Evolutionary conservation across 2,329 filamentous ascomycete species (phyloP).

Genomic region (Elsinoe batatas): DNA sequence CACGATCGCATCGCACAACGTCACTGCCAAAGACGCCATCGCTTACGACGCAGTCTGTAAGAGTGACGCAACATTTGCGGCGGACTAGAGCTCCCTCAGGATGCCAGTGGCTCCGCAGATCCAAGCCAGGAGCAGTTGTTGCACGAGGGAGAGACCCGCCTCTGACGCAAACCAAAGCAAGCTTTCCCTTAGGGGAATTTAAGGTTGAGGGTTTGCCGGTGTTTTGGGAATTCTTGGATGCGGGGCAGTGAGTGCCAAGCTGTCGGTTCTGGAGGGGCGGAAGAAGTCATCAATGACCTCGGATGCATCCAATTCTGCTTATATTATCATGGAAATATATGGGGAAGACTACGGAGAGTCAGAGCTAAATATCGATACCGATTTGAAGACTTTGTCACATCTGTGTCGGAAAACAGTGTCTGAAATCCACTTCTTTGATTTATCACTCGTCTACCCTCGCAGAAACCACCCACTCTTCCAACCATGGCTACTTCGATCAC

Average conservation of each 20-base stretch:
- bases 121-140: constrained; percentile 1
- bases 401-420: background rate
- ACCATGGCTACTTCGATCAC: background rate
- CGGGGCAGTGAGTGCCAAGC: constrained; percentile 3
- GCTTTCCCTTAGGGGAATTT: background rate
- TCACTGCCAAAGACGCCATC: background rate
- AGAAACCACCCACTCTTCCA: background rate
- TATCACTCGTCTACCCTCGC: background rate
- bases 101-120: constrained; percentile 4
- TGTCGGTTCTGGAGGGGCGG: constrained; percentile 2
- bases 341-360: background rate
- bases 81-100: constrained; percentile 2
- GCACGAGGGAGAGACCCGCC: constrained; percentile 3
- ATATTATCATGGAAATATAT: background rate
- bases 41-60: background rate
- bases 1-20: background rate
- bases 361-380: background rate
- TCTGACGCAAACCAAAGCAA: constrained; percentile 9
- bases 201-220: background rate
- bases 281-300: constrained; percentile 14
- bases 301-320: background rate
- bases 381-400: background rate
- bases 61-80: background rate
- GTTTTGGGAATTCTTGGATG: background rate
- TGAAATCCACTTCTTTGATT: background rate